These are phyloP conservation scores for Hemerocallis citrina DNA, from an alignment of 106 monocot species.

Conservation along the genomic window DNA sequence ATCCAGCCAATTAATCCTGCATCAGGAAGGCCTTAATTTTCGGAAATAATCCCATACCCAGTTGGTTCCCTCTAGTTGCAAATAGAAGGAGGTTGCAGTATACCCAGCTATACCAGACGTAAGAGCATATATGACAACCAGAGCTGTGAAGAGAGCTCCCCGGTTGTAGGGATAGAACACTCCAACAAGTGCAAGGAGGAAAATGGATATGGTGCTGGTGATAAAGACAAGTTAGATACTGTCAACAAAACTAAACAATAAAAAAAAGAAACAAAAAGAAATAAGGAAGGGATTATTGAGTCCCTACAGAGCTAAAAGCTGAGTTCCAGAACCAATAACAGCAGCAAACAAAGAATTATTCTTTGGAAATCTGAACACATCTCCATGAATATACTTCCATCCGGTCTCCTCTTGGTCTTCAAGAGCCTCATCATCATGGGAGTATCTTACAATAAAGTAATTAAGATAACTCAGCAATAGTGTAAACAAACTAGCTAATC, in stretches of 20 bases:
- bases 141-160: constrained; percentile 74
- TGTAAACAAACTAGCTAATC: too few species aligned
- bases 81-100: constrained; percentile 57
- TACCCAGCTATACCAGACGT: constrained; percentile 79
- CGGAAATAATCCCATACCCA: constrained; percentile 42
- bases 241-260: not conserved
- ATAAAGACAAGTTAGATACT: constrained; percentile 14
- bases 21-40: not conserved
- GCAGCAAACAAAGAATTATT: constrained; percentile 69
- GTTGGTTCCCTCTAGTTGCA: constrained; percentile 70
- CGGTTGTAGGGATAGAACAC: constrained; percentile 83
- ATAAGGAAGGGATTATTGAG: not conserved
- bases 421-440: constrained; percentile 52
- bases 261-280: not conserved
- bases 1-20: too few species aligned
- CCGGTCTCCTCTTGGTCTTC: constrained; percentile 81
- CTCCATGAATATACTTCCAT: constrained; percentile 85
- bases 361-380: constrained; percentile 65
- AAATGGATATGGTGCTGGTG: constrained; percentile 57
- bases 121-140: constrained; percentile 79
- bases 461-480: not conserved
- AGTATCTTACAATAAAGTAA: constrained; percentile 28
- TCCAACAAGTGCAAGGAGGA: constrained; percentile 74
- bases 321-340: constrained; percentile 67
- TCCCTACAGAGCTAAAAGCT: constrained; percentile 67